Conservation (phyloP, 345 rosid species). For the Eutrema heterophyllum region DNA sequence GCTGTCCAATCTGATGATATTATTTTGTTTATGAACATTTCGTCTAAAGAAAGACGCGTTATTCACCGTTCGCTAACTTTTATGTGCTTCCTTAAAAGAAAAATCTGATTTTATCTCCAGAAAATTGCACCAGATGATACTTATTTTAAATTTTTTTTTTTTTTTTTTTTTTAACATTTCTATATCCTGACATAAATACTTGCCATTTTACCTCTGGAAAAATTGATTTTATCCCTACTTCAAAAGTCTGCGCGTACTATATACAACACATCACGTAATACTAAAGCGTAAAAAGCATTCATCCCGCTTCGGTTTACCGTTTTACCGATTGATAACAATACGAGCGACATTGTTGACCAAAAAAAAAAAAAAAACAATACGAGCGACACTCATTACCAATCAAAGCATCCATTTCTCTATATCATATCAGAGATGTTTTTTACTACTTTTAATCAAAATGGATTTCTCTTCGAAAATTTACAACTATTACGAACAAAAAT, state of each 20-base stretch:
- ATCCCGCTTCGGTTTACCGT: not conserved
- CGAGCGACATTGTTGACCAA: no score
- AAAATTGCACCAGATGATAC: no score
- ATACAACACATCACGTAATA: no score
- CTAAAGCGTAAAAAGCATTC: no score
- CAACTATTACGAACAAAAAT: not conserved
- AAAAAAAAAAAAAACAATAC: no score
- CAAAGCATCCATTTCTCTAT: not conserved
- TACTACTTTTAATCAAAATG: not conserved
- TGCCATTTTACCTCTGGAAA: no score
- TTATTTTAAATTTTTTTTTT: no score
- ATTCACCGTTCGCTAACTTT: not conserved
- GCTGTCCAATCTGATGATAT: not conserved
- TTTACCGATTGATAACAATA: not conserved
- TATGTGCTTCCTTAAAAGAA: not conserved
- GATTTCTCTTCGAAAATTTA: not conserved
- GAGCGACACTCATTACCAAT: not conserved
- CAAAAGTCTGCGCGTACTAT: no score
- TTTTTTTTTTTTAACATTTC: no score
- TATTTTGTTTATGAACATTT: not conserved
- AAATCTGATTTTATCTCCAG: not conserved
- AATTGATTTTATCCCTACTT: no score
- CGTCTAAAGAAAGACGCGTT: constrained; percentile 17
- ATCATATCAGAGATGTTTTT: no score
- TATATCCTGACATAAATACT: no score